Conservation (phyloP, 148 eudicot genomes). For the Diospyros kaki region DNA sequence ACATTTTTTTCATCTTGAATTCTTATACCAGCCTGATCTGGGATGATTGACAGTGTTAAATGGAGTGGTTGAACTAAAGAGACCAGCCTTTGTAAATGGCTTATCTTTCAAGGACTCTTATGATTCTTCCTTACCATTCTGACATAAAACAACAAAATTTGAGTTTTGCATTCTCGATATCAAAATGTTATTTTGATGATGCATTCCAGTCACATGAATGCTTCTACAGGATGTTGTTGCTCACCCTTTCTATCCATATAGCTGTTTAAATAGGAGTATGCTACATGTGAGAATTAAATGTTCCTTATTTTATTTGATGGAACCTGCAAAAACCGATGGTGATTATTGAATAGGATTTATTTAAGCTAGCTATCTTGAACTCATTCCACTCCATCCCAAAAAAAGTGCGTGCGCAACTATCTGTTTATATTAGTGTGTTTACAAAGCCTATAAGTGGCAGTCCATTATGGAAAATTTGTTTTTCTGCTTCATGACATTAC, state of each 20-base stretch:
- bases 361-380: neutral
- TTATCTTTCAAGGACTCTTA: neutral
- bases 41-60: neutral
- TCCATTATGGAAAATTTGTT: neutral
- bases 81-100: no score
- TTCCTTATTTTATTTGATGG: neutral
- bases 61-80: neutral
- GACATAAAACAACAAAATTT: neutral
- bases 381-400: neutral
- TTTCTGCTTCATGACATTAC: conserved; percentile 6
- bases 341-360: neutral
- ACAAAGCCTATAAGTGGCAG: neutral
- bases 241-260: conserved; percentile 7
- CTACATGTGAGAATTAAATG: neutral
- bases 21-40: neutral
- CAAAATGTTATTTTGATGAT: no score
- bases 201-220: no score
- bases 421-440: neutral
- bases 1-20: neutral
- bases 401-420: neutral
- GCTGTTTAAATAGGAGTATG: conserved; percentile 1
- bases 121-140: neutral
- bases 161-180: no score
- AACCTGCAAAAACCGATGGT: conserved; percentile 1
- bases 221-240: neutral